phyloP scores from a whole-genome alignment of 2,329 filamentous ascomycete genomes.

The Leptographium lundbergii region DNA sequence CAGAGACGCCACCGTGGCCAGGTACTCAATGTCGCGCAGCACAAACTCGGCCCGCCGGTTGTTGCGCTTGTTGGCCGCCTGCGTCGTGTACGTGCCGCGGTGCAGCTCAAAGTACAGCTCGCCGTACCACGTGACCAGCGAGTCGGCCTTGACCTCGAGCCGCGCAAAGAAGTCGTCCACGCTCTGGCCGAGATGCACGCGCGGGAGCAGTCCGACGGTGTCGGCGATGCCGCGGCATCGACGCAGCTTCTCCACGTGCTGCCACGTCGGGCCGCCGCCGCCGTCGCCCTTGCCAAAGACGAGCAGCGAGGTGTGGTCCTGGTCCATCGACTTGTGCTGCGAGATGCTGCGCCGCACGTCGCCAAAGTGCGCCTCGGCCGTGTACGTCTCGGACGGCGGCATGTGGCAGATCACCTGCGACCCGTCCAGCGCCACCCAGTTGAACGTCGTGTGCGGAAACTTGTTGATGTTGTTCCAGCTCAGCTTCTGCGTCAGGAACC shows the following conservation, averaged over 20 bases:
- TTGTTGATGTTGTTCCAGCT: constrained; percentile 99
- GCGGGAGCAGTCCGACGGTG: constrained; percentile 67
- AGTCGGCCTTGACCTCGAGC: constrained; percentile 64
- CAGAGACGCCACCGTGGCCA: constrained; percentile 76
- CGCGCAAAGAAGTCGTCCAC: constrained; percentile 91
- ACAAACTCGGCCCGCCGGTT: constrained; percentile 78
- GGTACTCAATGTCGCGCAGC: constrained; percentile 75
- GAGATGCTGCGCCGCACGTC: constrained; percentile 82
- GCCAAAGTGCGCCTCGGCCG: constrained; percentile 84
- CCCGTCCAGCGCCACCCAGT: constrained; percentile 92
- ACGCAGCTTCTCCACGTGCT: constrained; percentile 88
- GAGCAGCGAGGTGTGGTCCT: constrained; percentile 79
- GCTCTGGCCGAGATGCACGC: constrained; percentile 75
- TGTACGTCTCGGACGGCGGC: constrained; percentile 92
- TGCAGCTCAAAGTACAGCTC: constrained; percentile 98
- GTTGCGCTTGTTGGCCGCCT: constrained; percentile 93
- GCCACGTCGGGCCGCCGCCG: constrained; percentile 85
- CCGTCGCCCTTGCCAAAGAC: constrained; percentile 97
- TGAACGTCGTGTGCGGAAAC: constrained; percentile 97
- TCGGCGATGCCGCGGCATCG: constrained; percentile 87
- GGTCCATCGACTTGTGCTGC: constrained; percentile 91
- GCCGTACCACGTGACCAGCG: constrained; percentile 92
- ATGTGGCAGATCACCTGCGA: constrained; percentile 97
- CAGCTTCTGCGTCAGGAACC: constrained; percentile 95
- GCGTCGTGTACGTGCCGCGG: constrained; percentile 92